These are phyloP conservation scores for Xylaria palmicola DNA, from an alignment of 495 filamentous ascomycete genomes.

Conservation along the genomic window DNA sequence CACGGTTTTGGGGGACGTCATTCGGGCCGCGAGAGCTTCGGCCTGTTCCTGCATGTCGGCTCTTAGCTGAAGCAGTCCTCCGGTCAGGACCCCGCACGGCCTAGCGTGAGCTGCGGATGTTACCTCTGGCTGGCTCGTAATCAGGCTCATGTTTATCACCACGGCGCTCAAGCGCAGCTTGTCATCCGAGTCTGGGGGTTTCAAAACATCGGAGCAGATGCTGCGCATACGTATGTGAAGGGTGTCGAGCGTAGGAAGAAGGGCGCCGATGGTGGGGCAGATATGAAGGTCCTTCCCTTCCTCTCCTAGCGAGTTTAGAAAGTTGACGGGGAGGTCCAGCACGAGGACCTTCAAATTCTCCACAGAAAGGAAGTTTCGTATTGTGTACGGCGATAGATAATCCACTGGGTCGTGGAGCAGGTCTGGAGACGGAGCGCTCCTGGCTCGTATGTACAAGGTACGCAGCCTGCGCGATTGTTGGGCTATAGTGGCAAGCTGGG, in stretches of 20 bases:
- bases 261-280: neutral
- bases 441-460: constrained; percentile 1
- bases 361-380: neutral
- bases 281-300: neutral
- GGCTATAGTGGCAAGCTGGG: neutral
- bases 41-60: constrained; percentile 1
- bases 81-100: neutral
- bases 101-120: neutral
- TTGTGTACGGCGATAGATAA: neutral
- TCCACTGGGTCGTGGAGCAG: neutral
- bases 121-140: neutral
- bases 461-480: neutral
- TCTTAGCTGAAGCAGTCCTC: neutral
- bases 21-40: neutral
- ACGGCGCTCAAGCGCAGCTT: neutral
- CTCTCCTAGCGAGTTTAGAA: neutral
- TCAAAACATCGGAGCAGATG: constrained; percentile 9
- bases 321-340: neutral
- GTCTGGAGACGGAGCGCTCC: neutral
- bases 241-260: neutral
- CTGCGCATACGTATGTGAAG: neutral
- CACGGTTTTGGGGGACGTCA: neutral
- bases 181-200: neutral
- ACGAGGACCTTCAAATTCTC: neutral
- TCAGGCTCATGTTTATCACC: neutral